Evolutionary conservation across 345 rosid species (phyloP).

Genomic region (Brassica rapa): DNA sequence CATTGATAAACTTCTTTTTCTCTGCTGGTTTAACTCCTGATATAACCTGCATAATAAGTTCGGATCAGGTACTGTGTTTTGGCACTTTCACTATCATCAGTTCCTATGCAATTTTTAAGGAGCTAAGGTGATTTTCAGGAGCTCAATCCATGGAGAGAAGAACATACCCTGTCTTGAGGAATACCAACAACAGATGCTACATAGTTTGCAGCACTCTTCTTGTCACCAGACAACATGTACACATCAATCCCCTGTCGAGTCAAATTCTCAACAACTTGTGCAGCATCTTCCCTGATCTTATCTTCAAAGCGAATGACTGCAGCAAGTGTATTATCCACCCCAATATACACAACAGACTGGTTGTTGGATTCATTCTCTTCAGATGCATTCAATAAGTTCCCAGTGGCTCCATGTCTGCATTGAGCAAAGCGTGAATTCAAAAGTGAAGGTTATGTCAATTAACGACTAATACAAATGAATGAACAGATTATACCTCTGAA

Average conservation of each 20-base stretch:
- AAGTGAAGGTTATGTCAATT: neutral
- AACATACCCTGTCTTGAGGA: conserved; percentile 69
- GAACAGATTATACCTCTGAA: conserved; percentile 58
- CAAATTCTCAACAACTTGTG: conserved; percentile 66
- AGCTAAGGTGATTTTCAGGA: conserved; percentile 3
- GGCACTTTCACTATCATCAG: neutral
- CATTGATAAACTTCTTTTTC: conserved; percentile 69
- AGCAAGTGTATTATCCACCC: conserved; percentile 71
- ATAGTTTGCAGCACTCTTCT: conserved; percentile 73
- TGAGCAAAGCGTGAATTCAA: conserved; percentile 1
- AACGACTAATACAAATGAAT: conserved; percentile 8
- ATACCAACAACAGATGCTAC: conserved; percentile 91
- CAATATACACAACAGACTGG: conserved; percentile 84
- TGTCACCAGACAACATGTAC: conserved; percentile 96
- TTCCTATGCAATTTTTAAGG: neutral
- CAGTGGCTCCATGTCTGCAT: conserved; percentile 74
- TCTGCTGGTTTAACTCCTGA: conserved; percentile 85
- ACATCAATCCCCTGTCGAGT: conserved; percentile 69
- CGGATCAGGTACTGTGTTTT: conserved; percentile 4
- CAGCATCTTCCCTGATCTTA: conserved; percentile 90
- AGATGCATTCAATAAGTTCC: conserved; percentile 46
- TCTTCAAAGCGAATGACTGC: conserved; percentile 86
- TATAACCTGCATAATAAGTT: conserved; percentile 54
- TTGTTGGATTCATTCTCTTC: conserved; percentile 54
- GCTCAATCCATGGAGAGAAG: neutral